These are phyloP conservation scores for Tolypocladium paradoxum DNA, from an alignment of 2,329 filamentous ascomycete species.

Conservation along the genomic window DNA sequence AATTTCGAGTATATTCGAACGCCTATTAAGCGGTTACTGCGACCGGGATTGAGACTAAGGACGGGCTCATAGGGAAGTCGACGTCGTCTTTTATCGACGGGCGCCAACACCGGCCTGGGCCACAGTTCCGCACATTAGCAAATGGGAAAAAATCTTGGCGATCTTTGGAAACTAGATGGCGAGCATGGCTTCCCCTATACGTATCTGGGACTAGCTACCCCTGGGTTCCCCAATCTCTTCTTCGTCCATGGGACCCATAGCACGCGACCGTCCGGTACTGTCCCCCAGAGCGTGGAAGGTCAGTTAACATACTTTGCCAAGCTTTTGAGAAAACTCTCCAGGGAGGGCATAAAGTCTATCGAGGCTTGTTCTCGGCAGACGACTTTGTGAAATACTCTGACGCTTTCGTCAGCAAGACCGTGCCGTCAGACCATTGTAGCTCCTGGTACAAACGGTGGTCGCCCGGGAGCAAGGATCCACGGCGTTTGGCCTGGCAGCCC, in stretches of 20 bases:
- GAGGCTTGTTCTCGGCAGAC: slow-evolving; percentile 43
- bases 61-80: slow-evolving; percentile 48
- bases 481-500: slow-evolving; percentile 62
- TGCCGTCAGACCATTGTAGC: slow-evolving; percentile 51
- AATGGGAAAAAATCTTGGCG: slow-evolving; percentile 40
- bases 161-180: slow-evolving; percentile 45
- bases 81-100: slow-evolving; percentile 59
- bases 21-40: slow-evolving; percentile 47
- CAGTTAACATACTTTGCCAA: slow-evolving; percentile 56
- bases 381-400: slow-evolving; percentile 52
- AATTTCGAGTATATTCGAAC: slow-evolving; percentile 51
- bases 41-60: slow-evolving; percentile 47
- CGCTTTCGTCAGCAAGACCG: slow-evolving; percentile 42
- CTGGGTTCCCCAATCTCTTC: slow-evolving; percentile 57
- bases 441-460: slow-evolving; percentile 64
- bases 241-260: slow-evolving; percentile 53
- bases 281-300: slow-evolving; percentile 56
- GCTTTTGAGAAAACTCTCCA: slow-evolving; percentile 53
- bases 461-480: slow-evolving; percentile 51
- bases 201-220: slow-evolving; percentile 53
- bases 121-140: slow-evolving; percentile 49
- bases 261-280: slow-evolving; percentile 50
- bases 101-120: slow-evolving; percentile 49
- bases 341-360: slow-evolving; percentile 56
- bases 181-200: slow-evolving; percentile 53